phyloP scores from a whole-genome alignment of 306 rosid genomes.

The Acmispon strigosus region DNA sequence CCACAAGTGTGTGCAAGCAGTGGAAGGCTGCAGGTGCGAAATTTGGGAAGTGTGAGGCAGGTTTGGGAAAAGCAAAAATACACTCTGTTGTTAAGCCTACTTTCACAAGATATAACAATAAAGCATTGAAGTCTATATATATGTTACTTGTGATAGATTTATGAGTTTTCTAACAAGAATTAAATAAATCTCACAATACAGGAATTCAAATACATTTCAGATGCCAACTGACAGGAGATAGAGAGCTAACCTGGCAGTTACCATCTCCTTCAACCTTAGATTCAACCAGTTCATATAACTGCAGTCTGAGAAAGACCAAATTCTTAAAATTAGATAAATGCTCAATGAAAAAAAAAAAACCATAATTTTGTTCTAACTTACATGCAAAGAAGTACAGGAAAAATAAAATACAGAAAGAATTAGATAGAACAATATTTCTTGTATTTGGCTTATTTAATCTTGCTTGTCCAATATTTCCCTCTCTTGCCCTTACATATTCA shows the following conservation, averaged over 20 bases:
- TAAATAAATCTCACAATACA: conserved; percentile 1
- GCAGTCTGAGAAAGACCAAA: conserved; percentile 48
- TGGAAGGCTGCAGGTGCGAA: background rate
- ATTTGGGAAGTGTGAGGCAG: background rate
- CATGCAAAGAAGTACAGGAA: background rate
- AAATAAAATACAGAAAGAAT: background rate
- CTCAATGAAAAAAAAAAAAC: background rate
- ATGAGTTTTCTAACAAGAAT: background rate
- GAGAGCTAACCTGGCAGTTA: conserved; percentile 81
- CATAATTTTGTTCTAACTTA: background rate
- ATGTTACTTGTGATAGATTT: background rate
- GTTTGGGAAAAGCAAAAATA: background rate
- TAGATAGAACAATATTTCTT: background rate
- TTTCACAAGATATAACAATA: background rate
- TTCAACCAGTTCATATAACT: conserved; percentile 84
- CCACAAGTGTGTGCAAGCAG: background rate
- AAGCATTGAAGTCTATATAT: no score
- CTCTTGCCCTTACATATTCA: background rate
- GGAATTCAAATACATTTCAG: background rate
- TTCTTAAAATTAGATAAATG: conserved; percentile 22
- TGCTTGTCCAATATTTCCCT: background rate
- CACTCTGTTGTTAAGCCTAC: background rate
- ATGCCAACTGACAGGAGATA: background rate
- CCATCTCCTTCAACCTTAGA: conserved; percentile 88
- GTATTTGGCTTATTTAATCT: conserved; percentile 10